Base-by-base conservation (phyloP, 495 filamentous ascomycete species). In the Xylaria intraflava region DNA sequence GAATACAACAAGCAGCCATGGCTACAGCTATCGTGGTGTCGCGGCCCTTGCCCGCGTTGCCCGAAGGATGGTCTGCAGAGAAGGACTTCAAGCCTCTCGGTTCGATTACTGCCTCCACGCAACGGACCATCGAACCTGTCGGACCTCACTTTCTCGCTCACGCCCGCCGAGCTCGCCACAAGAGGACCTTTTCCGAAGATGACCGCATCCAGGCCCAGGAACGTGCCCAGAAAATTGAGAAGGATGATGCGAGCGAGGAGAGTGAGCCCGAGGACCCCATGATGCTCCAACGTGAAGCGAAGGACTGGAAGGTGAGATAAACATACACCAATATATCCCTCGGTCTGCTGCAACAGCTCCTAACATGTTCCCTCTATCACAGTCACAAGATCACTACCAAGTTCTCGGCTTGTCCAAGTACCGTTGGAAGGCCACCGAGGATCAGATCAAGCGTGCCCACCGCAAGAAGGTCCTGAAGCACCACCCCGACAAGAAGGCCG, bases 401-500 rank as follows among this genome's bases (percentile, higher is more conserved):
- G 89, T 98, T 29, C 87, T 98, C 46, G 93, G 93, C 60, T 76
- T 98, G 49, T 85, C 84, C 60, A 92, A 90, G 74, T 89, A 95
- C 79, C 86, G 93, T 63, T 92, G 80, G 72, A 82, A 79, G 60
- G 93, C 93, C 27, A 96, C 90, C 58, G 90, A 95, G 69, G 90
- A 96, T 59, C 93, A 96, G 78, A 96, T 98, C 79, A 95, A 95
- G 78, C 85, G 86, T 57, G 94, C 93, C 62, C 92, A 97, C 77
- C 88, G 93, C 74, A 96, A 96, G 84, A 98, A 98, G 84, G 93
- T 97, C 51, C 85, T 98, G 33, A 90, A 88, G 75, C 93, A 98
- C 69, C 93, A 98, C 67, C 93, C 93, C 50, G 93, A 98, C 66
- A 98, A 98, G 85, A 95, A 93, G 76, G 93, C 93, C 26, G 92